phyloP scores from a whole-genome alignment of 2,329 filamentous ascomycete species.

The Trichoderma sp. region DNA sequence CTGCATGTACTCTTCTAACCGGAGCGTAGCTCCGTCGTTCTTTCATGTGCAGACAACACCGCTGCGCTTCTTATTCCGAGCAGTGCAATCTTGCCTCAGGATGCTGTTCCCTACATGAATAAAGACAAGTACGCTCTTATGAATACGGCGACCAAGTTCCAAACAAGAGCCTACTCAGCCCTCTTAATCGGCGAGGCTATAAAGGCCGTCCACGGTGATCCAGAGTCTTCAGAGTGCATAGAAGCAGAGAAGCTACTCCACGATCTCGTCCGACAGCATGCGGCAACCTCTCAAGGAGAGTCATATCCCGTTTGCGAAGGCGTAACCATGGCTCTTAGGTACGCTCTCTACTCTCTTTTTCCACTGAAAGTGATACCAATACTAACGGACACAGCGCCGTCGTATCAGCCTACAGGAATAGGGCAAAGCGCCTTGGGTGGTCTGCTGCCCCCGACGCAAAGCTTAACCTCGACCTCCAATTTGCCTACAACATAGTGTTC shows the following conservation, averaged over 20 bases:
- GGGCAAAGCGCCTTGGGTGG: background rate
- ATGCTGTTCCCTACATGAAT: background rate
- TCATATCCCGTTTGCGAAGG: constrained; percentile 11
- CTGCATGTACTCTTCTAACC: background rate
- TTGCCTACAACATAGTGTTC: constrained; percentile 11
- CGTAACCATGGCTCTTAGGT: constrained; percentile 13
- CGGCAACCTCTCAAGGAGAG: background rate
- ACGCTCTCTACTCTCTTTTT: background rate
- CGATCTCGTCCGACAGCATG: background rate
- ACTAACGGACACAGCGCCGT: background rate
- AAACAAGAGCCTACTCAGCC: background rate
- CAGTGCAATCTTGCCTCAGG: background rate
- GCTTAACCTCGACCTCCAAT: constrained; percentile 7
- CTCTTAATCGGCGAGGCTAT: background rate
- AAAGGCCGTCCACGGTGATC: background rate
- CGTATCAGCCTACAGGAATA: background rate
- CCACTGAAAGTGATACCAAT: background rate
- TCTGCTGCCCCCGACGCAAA: background rate
- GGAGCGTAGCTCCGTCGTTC: background rate
- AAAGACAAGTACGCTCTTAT: background rate
- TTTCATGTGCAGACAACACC: background rate
- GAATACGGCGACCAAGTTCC: background rate
- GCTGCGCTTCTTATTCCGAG: background rate
- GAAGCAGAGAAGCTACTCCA: background rate
- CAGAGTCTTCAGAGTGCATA: background rate